Conservation (phyloP, 192 early-diverging fungal genomes). For the Chytriomyces hyalinus region DNA sequence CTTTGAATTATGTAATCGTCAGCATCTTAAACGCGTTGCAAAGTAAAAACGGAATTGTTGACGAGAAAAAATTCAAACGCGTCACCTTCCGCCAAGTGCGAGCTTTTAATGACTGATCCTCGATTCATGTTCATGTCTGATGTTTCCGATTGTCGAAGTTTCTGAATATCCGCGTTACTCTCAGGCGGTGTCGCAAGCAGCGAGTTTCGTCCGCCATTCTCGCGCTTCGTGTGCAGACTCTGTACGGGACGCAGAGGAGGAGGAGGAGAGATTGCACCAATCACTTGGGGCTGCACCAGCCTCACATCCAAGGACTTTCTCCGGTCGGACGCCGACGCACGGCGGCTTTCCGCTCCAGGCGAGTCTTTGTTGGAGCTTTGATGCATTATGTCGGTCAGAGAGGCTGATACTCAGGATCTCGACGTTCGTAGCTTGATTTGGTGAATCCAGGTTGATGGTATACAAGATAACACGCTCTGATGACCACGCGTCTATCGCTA, state of each 20-base stretch:
- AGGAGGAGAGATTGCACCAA: slow-evolving; percentile 3
- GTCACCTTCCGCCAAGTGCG: slow-evolving; percentile 2
- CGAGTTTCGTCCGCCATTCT: slow-evolving; percentile 26
- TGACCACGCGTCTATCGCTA: no score
- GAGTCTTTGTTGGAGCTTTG: neutral
- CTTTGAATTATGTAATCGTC: neutral
- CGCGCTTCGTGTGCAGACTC: slow-evolving; percentile 13
- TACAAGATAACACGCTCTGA: no score
- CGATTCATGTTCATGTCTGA: slow-evolving; percentile 15
- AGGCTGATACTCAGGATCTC: no score
- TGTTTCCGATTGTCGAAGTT: slow-evolving; percentile 15
- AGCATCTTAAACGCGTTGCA: neutral
- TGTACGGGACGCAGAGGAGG: neutral
- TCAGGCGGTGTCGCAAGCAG: slow-evolving; percentile 24
- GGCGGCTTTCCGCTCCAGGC: neutral
- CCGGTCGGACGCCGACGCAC: neutral
- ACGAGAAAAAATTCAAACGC: neutral
- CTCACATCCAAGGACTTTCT: slow-evolving; percentile 23
- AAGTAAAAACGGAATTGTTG: neutral
- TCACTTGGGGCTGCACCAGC: slow-evolving; percentile 16
- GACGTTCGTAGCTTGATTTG: no score
- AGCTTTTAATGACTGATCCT: slow-evolving; percentile 10
- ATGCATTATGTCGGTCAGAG: neutral
- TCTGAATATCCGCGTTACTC: slow-evolving; percentile 19
- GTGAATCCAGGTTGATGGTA: no score